Conservation (phyloP, 1,284 basidiomycete genomes). For the Trametes hirsuta region DNA sequence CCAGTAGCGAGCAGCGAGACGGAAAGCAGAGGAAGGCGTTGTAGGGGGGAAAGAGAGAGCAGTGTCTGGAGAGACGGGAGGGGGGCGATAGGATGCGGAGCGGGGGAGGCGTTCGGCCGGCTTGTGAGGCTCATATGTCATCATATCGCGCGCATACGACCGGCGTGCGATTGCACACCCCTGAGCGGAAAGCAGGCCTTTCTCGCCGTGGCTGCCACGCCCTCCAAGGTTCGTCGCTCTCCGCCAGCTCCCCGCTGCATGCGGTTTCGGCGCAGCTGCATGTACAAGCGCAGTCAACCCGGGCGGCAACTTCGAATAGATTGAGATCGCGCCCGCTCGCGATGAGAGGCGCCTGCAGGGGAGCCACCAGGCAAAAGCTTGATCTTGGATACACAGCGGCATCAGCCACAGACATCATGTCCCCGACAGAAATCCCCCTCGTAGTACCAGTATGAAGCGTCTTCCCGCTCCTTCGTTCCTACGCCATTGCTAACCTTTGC, state of each 20-base stretch:
- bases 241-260: background rate
- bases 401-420: no score
- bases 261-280: background rate
- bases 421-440: no score
- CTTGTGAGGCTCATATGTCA: background rate
- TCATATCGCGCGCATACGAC: constrained; percentile 3
- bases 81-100: background rate
- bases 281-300: background rate
- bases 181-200: background rate
- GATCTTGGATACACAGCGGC: no score
- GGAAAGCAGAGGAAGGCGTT: background rate
- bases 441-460: no score
- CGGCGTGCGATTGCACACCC: background rate
- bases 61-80: background rate
- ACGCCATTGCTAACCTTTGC: no score
- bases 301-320: no score
- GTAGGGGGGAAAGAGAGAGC: background rate
- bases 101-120: constrained; percentile 1
- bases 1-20: background rate
- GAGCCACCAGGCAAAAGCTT: no score
- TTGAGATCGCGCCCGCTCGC: no score
- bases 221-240: background rate
- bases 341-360: no score
- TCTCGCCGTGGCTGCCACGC: background rate
- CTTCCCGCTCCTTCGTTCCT: no score